Base-by-base conservation (phyloP, 1,284 basidiomycete genomes). In the Retiboletus flavoniger region DNA sequence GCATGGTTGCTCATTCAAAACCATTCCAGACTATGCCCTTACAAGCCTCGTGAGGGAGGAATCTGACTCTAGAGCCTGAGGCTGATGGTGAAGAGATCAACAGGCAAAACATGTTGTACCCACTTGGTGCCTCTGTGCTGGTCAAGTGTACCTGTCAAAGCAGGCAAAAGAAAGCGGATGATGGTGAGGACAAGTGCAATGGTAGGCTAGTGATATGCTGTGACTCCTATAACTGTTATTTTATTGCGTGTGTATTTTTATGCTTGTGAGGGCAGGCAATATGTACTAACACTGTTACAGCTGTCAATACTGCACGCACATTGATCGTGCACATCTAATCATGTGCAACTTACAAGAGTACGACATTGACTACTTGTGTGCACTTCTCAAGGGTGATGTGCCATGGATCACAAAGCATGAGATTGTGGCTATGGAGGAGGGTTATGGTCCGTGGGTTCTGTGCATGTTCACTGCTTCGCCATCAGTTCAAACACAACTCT, bases 391-490 rank as follows among this genome's bases (percentile, higher is more conserved):
- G 1, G 53, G 59, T 9, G 44, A 57, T 13, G 47, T 36, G 3
- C 17, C 2, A 0, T 10, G 1, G 11, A 14, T 54, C 10, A 0
- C 7, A 21, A 5, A 17, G 9, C 31, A 53, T 13, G 51, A 60
- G 41, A 29, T 17, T 26, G 5, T 32, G 43, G 41, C 61, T 3
- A 21, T 32, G 41, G 17, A n/a, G 7, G 26, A 39, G 10, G 65
- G 65, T 0, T 67, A 66, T 53, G 65, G 65, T 3, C 67, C 65
- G 9, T 35, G 35, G 1, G 35, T 49, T 1, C 56, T 53, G 4
- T 69, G 67, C 11, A 28, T 40, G 19, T 60, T 59, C n/a, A 56
- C 42, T 16, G 57, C 58, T 0, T 48, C 60, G 2, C 57, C 58
- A 32, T 55, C 44, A 19, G 55, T 49, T 6, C 61, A 63, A 24